A percentile compares a stretch with the other conserved stretches of the same genome.
Evolutionary conservation across 2,329 filamentous ascomycete species (phyloP).

Genomic region (Pseudogymnoascus sp.): DNA sequence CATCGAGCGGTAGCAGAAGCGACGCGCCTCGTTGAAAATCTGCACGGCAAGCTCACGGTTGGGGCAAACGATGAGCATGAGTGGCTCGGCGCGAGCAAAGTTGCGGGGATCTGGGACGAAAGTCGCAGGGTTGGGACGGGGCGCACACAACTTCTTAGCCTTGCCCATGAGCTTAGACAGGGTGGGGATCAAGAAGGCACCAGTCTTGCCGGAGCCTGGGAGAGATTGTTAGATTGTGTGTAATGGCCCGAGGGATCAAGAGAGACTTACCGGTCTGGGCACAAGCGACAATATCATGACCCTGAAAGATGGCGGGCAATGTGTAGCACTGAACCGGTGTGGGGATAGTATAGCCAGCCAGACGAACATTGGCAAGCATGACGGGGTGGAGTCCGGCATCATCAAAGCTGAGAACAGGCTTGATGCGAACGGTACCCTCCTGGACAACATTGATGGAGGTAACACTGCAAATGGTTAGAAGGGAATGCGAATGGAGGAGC

Average conservation of each 20-base stretch:
- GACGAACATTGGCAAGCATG: slow-evolving; percentile 67
- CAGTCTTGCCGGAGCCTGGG: slow-evolving; percentile 90
- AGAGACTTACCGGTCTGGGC: slow-evolving; percentile 77
- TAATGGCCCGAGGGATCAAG: slow-evolving; percentile 9
- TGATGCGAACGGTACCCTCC: slow-evolving; percentile 45
- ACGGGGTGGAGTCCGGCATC: slow-evolving; percentile 77
- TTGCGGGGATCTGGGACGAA: slow-evolving; percentile 41
- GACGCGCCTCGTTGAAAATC: slow-evolving; percentile 89
- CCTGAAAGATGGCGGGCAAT: slow-evolving; percentile 68
- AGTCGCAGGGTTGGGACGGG: slow-evolving; percentile 56
- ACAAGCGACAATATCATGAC: slow-evolving; percentile 76
- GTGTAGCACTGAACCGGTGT: slow-evolving; percentile 85
- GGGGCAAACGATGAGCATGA: slow-evolving; percentile 78
- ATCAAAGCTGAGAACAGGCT: slow-evolving; percentile 51
- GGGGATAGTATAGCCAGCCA: slow-evolving; percentile 61
- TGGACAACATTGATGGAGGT: slow-evolving; percentile 46
- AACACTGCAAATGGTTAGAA: slow-evolving; percentile 38
- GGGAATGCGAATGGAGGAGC: not conserved
- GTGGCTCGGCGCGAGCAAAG: slow-evolving; percentile 66
- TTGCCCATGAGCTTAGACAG: slow-evolving; percentile 92
- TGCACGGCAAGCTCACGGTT: slow-evolving; percentile 87
- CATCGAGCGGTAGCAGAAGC: slow-evolving; percentile 91
- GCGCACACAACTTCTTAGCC: slow-evolving; percentile 74
- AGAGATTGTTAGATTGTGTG: slow-evolving; percentile 12
- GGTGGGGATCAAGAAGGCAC: slow-evolving; percentile 82